A percentile compares a stretch with the other conserved stretches of the same genome.
phyloP scores from a whole-genome alignment of 2,329 filamentous ascomycete species.

The Diaporthe capsici region DNA sequence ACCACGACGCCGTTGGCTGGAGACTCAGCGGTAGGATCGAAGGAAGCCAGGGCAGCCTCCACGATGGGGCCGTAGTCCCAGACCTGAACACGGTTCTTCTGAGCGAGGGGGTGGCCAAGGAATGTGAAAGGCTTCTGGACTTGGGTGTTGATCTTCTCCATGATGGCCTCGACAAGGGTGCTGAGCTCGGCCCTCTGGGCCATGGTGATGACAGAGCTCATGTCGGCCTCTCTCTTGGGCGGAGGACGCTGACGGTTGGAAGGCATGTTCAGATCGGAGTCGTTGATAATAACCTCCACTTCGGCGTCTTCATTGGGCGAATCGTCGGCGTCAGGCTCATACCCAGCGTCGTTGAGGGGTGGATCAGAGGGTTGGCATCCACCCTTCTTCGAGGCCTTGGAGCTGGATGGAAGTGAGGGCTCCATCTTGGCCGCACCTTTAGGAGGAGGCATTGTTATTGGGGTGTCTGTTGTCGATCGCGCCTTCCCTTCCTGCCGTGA shows the following conservation, averaged over 20 bases:
- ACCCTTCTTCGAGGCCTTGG: slow-evolving; percentile 35
- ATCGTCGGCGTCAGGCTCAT: slow-evolving; percentile 28
- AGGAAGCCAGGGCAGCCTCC: slow-evolving; percentile 24
- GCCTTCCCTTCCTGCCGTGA: slow-evolving; percentile 6
- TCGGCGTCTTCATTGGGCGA: slow-evolving; percentile 29
- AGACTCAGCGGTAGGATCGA: slow-evolving; percentile 2
- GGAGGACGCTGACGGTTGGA: slow-evolving; percentile 45
- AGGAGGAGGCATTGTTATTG: slow-evolving; percentile 34
- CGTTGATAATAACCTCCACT: slow-evolving; percentile 17
- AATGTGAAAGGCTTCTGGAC: slow-evolving; percentile 67
- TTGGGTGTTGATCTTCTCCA: slow-evolving; percentile 45
- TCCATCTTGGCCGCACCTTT: slow-evolving; percentile 25
- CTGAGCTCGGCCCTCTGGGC: slow-evolving; percentile 67
- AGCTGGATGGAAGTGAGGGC: slow-evolving; percentile 2
- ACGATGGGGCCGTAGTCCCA: slow-evolving; percentile 37
- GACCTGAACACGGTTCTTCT: slow-evolving; percentile 40
- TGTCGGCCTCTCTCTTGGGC: slow-evolving; percentile 62
- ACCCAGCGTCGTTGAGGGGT: slow-evolving; percentile 2
- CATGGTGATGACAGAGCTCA: slow-evolving; percentile 63
- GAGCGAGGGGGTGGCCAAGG: slow-evolving; percentile 46
- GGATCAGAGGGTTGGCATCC: slow-evolving; percentile 16
- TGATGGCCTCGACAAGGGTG: slow-evolving; percentile 57
- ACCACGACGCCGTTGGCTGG: slow-evolving; percentile 10
- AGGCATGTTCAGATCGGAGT: slow-evolving; percentile 28
- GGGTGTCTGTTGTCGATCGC: neutral